phyloP scores from a whole-genome alignment of 768 basidiomycete species.

The Boletus vermiculosoides region DNA sequence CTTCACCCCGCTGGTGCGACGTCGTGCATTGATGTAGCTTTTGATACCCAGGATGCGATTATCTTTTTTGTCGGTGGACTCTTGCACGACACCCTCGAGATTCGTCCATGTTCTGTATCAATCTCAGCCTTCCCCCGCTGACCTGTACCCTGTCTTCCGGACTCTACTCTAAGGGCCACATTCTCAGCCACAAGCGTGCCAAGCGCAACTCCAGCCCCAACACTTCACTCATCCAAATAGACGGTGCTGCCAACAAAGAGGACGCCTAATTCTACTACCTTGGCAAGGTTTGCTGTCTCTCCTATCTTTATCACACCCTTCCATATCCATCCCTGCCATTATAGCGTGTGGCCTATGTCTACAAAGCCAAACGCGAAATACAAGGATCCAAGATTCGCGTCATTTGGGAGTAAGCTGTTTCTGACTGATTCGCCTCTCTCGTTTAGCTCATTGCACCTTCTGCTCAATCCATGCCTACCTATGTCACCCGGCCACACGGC shows the following conservation, averaged over 20 bases:
- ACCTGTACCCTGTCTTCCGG: slow-evolving; percentile 39
- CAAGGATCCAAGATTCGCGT: slow-evolving; percentile 95
- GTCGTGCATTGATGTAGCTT: slow-evolving; percentile 40
- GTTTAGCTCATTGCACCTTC: not conserved
- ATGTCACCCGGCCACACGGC: slow-evolving; percentile 92
- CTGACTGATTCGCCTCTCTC: not conserved
- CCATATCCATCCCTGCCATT: not conserved
- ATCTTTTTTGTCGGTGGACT: slow-evolving; percentile 41
- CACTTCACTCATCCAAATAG: slow-evolving; percentile 95
- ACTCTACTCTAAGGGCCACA: slow-evolving; percentile 94
- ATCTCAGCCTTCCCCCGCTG: not conserved
- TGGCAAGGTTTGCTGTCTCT: slow-evolving; percentile 74
- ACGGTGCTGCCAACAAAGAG: slow-evolving; percentile 91
- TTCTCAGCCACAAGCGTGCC: slow-evolving; percentile 97
- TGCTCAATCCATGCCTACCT: slow-evolving; percentile 42
- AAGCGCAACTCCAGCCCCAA: slow-evolving; percentile 96
- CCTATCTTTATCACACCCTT: not conserved
- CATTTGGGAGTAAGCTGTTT: slow-evolving; percentile 88
- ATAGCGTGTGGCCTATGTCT: slow-evolving; percentile 96
- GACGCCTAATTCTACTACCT: slow-evolving; percentile 99
- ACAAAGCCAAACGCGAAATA: slow-evolving; percentile 93
- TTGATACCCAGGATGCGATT: slow-evolving; percentile 36
- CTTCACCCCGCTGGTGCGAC: slow-evolving; percentile 40
- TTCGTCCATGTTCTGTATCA: slow-evolving; percentile 37
- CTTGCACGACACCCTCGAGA: slow-evolving; percentile 40